Evolutionary conservation across 345 rosid genomes (phyloP), one percentile per base, ranked within the genome.

Genomic region (Orychophragmus violaceus): DNA sequence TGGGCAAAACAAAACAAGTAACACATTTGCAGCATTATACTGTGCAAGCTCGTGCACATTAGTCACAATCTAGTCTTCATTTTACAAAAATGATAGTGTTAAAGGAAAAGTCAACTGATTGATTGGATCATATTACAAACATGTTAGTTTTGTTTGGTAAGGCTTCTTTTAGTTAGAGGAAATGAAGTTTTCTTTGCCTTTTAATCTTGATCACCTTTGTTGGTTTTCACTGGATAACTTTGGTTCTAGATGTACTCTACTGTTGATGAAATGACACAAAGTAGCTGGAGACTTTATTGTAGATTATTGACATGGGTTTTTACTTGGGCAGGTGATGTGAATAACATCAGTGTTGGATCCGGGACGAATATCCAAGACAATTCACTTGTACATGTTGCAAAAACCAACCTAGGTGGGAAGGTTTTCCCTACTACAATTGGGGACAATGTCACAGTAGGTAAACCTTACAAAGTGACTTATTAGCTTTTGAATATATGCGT

Each of bases 341-440:
- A 94, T 77, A 82, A 85, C 85, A 84, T 94, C 56, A 80, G 79
- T 8, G 80, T 94, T 74, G 97, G 99, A 69, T 75, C 88, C 9
- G 86, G 97, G 71, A 94, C 99, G 30, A 94, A 94, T 74, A 90
- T 88, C 74, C 99, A 94, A 62, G 99, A 94, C 74, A 90, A 94
- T 79, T 84, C 99, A 24, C 92, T 94, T 67, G 97, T 94, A 77
- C 97, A 90, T 68, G 99, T 90, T 42, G 99, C 97, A 5, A 94
- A 94, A 73, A 81, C 96, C 77, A 94, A 90, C 79, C 46, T 90
- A 59, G 80, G 88, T 67, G 97, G 97, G 62, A 90, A 87, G 74
- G 96, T 83, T 69, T 75, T 88, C 24, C 97, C 97, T 39, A 90
- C 96, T 42, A 78, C 75, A 53, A 83, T 90, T 28, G 96, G 99